phyloP scores from a whole-genome alignment of 257 asterid species.

The Petunia axillaris region DNA sequence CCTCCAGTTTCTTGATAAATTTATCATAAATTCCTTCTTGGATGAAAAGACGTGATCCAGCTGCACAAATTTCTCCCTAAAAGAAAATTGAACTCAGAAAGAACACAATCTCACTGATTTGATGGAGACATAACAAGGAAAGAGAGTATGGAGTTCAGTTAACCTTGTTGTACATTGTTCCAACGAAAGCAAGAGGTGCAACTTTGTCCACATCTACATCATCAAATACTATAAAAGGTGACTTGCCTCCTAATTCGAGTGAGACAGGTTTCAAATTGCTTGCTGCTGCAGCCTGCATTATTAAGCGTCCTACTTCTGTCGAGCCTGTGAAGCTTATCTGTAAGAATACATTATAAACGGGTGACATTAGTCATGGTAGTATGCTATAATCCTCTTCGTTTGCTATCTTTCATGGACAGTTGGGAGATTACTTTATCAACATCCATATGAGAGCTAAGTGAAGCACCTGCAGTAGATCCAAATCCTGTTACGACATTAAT shows the following conservation, averaged over 20 bases:
- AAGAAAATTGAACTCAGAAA: neutral
- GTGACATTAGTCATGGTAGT: no score
- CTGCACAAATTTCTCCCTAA: conserved; percentile 37
- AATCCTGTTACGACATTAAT: conserved; percentile 47
- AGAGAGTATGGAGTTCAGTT: no score
- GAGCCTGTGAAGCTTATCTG: conserved; percentile 52
- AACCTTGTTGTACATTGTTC: conserved; percentile 39
- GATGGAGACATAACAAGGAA: no score
- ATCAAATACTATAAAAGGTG: conserved; percentile 24
- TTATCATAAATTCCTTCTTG: no score
- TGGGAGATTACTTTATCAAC: conserved; percentile 36
- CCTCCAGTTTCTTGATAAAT: no score
- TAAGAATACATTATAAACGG: neutral
- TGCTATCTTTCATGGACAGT: no score
- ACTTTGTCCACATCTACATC: conserved; percentile 45
- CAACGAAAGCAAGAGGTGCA: conserved; percentile 36
- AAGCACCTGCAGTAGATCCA: conserved; percentile 42
- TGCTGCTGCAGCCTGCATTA: conserved; percentile 32
- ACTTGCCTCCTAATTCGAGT: no score
- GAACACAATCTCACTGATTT: no score
- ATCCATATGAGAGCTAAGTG: conserved; percentile 47
- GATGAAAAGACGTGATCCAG: no score
- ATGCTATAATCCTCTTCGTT: no score
- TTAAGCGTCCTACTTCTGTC: conserved; percentile 43
- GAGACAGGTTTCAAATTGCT: no score